A percentile compares a stretch with the other conserved stretches of the same genome.
phyloP scores from a whole-genome alignment of 129 eudicot genomes.

The Tagetes erecta region DNA sequence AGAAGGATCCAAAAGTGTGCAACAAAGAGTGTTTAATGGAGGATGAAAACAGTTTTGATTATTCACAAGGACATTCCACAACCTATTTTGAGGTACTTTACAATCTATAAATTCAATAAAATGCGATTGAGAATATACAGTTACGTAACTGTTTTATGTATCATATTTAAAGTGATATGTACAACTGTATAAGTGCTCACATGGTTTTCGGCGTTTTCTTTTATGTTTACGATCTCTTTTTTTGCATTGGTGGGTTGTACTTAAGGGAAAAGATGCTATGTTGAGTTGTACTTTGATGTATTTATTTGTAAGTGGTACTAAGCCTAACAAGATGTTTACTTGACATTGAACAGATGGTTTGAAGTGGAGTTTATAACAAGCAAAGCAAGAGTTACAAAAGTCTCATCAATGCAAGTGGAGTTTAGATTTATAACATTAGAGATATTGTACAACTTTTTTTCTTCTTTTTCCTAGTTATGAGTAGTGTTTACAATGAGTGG shows the following conservation, averaged over 20 bases:
- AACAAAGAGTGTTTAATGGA: conserved; percentile 39
- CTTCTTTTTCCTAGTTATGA: conserved; percentile 39
- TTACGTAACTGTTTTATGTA: not conserved
- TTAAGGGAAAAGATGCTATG: conserved; percentile 18
- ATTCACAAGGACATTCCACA: conserved; percentile 67
- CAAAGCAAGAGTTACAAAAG: conserved; percentile 32
- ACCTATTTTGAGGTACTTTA: conserved; percentile 60
- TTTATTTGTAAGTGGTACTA: not conserved
- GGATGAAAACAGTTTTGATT: conserved; percentile 40
- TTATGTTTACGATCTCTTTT: not conserved
- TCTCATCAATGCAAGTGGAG: conserved; percentile 37
- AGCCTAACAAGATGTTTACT: conserved; percentile 25
- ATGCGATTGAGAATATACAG: not conserved
- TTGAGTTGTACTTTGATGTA: not conserved
- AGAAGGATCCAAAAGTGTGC: conserved; percentile 44
- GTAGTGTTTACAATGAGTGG: conserved; percentile 37
- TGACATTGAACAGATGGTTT: conserved; percentile 54
- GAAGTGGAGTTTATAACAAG: conserved; percentile 43
- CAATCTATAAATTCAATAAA: not conserved
- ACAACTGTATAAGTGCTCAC: not conserved
- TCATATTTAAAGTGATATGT: not conserved
- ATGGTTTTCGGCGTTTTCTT: not conserved
- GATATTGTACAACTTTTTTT: conserved; percentile 32
- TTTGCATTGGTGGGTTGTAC: conserved; percentile 3
- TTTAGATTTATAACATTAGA: conserved; percentile 37